These are phyloP conservation scores for Zoysia pacifica DNA, from an alignment of 176 grass and related monocot genomes.

Conservation along the genomic window DNA sequence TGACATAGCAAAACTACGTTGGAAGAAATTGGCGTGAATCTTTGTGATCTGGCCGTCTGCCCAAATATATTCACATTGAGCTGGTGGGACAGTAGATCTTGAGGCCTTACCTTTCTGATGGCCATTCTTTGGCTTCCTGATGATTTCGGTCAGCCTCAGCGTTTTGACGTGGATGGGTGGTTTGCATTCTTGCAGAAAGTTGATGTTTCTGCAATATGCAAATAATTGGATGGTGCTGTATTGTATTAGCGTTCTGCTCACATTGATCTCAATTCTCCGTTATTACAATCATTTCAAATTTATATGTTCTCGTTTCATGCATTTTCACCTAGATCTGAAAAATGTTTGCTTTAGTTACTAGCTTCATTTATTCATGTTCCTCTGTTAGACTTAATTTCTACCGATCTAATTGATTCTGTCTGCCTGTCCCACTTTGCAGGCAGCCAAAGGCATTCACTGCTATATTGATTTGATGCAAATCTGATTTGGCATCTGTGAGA, in stretches of 20 bases:
- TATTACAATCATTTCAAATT: neutral
- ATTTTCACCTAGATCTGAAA: neutral
- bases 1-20: slow-evolving; percentile 9
- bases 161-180: neutral
- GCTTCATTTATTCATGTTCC: neutral
- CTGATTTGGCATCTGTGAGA: slow-evolving; percentile 17
- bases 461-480: slow-evolving; percentile 35
- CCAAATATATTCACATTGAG: neutral
- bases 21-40: neutral
- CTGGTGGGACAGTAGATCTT: too few species aligned
- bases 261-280: neutral
- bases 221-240: neutral
- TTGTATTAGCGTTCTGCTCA: neutral
- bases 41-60: neutral
- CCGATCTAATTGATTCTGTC: neutral
- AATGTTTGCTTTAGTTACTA: neutral
- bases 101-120: neutral
- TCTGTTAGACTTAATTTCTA: neutral
- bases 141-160: neutral
- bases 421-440: slow-evolving; percentile 5
- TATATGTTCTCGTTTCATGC: neutral
- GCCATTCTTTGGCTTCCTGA: neutral
- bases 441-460: neutral
- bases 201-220: neutral
- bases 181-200: neutral